phyloP scores from a whole-genome alignment of 2,329 filamentous ascomycete genomes.

The Claviceps purpurea region DNA sequence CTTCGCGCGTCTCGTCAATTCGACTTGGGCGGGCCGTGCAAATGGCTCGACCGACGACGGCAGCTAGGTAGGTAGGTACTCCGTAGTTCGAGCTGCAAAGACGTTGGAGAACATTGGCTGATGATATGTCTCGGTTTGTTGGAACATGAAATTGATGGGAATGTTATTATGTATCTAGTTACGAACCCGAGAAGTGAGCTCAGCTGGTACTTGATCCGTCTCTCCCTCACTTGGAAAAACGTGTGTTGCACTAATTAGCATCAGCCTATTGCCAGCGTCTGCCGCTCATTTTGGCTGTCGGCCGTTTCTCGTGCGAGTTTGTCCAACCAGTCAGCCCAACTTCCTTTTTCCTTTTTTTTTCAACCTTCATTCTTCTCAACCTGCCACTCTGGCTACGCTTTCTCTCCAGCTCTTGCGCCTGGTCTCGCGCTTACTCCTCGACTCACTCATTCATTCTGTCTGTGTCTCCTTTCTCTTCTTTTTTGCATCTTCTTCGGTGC shows the following conservation, averaged over 20 bases:
- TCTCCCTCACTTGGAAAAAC: neutral
- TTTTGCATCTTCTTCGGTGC: constrained; percentile 1
- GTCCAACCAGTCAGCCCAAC: neutral
- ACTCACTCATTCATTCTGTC: neutral
- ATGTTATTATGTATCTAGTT: too few relatives aligned
- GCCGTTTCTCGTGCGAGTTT: neutral
- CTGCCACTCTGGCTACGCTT: neutral
- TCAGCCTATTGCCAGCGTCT: neutral
- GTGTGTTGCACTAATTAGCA: neutral
- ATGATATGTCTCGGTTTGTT: neutral
- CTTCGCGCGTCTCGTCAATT: neutral
- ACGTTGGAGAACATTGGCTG: neutral
- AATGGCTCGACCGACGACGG: too few relatives aligned
- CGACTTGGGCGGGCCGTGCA: too few relatives aligned
- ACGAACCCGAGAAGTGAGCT: neutral
- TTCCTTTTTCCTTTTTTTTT: neutral
- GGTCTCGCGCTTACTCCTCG: too few relatives aligned
- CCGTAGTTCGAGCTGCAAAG: neutral
- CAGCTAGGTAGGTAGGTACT: too few relatives aligned
- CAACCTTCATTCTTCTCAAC: neutral
- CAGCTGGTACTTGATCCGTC: neutral
- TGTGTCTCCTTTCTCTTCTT: neutral
- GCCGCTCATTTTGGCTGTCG: neutral
- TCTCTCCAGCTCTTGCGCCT: neutral
- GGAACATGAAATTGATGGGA: neutral